Evolutionary conservation across 1,284 basidiomycete genomes (phyloP).

Genomic region (Lignosus rhinocerotis): DNA sequence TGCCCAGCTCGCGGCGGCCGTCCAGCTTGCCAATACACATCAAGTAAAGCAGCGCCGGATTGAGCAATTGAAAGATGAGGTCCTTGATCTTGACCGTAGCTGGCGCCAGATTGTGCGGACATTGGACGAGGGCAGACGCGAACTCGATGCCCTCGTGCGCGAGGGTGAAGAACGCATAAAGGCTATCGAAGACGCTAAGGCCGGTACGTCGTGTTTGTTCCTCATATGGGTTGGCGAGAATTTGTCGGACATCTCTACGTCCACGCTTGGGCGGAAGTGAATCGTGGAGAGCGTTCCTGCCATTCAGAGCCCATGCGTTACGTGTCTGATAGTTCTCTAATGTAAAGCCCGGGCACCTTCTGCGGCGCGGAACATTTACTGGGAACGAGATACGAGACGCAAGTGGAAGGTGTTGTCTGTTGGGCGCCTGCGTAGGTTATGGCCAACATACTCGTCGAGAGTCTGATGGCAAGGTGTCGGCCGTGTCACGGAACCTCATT

Average conservation of each 20-base stretch:
- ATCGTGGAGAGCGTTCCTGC: background rate
- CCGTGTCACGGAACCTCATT: background rate
- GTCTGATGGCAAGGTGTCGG: background rate
- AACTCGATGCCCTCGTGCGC: conserved; percentile 64
- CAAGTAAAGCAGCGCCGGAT: conserved; percentile 75
- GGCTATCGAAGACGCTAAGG: conserved; percentile 68
- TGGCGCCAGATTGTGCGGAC: conserved; percentile 67
- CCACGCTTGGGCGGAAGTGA: background rate
- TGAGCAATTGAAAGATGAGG: conserved; percentile 66
- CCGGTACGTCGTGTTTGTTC: conserved; percentile 46
- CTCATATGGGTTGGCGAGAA: background rate
- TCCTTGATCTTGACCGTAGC: conserved; percentile 60
- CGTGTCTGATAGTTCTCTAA: background rate
- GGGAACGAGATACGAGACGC: background rate
- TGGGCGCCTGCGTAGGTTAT: background rate
- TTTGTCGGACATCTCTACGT: background rate
- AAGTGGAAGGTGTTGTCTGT: background rate
- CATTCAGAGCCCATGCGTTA: background rate
- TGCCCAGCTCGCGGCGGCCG: conserved; percentile 56
- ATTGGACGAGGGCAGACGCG: conserved; percentile 62
- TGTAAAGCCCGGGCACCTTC: background rate
- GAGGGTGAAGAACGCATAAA: conserved; percentile 72
- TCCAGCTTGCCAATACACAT: conserved; percentile 67
- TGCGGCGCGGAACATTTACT: background rate
- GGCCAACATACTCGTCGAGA: background rate